Evolutionary conservation across 768 basidiomycete genomes (phyloP).

Genomic region (Steccherinum ochraceum): DNA sequence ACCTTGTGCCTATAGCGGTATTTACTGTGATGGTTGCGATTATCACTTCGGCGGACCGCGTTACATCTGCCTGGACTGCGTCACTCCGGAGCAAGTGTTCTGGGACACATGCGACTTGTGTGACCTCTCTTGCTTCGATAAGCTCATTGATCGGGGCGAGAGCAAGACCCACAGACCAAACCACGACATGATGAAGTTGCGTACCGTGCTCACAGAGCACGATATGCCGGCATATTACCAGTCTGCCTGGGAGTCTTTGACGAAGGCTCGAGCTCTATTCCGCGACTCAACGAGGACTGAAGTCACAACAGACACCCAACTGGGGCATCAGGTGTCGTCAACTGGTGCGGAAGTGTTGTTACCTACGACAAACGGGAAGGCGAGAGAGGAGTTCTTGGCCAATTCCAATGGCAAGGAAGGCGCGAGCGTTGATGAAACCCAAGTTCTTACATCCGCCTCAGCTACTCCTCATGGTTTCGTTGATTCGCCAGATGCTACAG

Average conservation of each 20-base stretch:
- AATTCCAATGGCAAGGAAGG: too few relatives aligned
- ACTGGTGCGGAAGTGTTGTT: too few relatives aligned
- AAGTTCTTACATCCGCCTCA: too few relatives aligned
- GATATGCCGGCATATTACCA: constrained; percentile 14
- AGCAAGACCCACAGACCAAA: constrained; percentile 19
- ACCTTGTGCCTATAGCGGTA: neutral
- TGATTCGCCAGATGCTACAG: too few relatives aligned
- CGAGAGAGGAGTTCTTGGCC: too few relatives aligned
- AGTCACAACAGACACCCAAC: too few relatives aligned
- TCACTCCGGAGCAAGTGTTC: neutral
- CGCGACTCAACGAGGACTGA: too few relatives aligned
- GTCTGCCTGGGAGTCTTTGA: neutral
- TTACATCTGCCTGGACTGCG: neutral
- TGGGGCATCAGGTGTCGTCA: too few relatives aligned
- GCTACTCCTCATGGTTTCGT: too few relatives aligned
- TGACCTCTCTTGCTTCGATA: neutral
- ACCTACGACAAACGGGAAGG: too few relatives aligned
- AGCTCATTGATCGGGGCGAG: neutral
- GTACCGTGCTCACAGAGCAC: constrained; percentile 14
- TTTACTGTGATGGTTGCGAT: neutral
- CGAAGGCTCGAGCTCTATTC: neutral
- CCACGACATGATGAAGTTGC: constrained; percentile 25
- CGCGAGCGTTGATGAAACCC: too few relatives aligned
- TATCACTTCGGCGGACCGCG: neutral
- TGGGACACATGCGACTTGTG: neutral